Evolutionary conservation across 2,329 filamentous ascomycete species (phyloP).

Genomic region (Epichloe uncinata): DNA sequence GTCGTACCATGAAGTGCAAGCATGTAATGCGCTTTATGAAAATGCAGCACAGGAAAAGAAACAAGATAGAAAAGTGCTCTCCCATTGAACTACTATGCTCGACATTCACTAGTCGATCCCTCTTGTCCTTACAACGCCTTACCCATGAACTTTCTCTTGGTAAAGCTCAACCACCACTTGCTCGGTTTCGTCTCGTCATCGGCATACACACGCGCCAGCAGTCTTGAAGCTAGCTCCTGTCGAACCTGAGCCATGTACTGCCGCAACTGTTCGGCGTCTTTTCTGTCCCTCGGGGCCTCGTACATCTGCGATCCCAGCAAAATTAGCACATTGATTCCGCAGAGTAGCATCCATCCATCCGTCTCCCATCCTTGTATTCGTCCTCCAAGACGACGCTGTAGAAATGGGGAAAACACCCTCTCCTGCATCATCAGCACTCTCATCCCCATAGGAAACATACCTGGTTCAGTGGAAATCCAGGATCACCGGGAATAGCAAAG

Average conservation of each 20-base stretch:
- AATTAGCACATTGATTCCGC: neutral
- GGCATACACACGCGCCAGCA: slow-evolving; percentile 78
- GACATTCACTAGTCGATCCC: neutral
- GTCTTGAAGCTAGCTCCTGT: slow-evolving; percentile 73
- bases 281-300: slow-evolving; percentile 72
- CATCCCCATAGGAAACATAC: slow-evolving; percentile 22
- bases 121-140: slow-evolving; percentile 57
- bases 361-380: too few species aligned
- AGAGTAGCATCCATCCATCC: neutral
- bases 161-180: slow-evolving; percentile 98
- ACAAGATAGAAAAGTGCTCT: neutral
- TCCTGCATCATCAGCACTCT: neutral
- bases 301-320: slow-evolving; percentile 48
- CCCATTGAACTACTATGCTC: neutral
- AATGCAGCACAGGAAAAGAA: too few species aligned
- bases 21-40: too few species aligned
- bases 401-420: too few species aligned
- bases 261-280: slow-evolving; percentile 77
- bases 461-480: slow-evolving; percentile 87
- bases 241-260: slow-evolving; percentile 88
- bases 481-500: slow-evolving; percentile 90
- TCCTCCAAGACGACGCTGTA: too few species aligned
- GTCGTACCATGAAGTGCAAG: too few species aligned
- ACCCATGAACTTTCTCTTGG: slow-evolving; percentile 99
- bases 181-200: slow-evolving; percentile 58